A percentile compares a stretch with the other conserved stretches of the same genome.
phyloP scores from a whole-genome alignment of 1,284 basidiomycete genomes.

The Leccinum griseonigrum region DNA sequence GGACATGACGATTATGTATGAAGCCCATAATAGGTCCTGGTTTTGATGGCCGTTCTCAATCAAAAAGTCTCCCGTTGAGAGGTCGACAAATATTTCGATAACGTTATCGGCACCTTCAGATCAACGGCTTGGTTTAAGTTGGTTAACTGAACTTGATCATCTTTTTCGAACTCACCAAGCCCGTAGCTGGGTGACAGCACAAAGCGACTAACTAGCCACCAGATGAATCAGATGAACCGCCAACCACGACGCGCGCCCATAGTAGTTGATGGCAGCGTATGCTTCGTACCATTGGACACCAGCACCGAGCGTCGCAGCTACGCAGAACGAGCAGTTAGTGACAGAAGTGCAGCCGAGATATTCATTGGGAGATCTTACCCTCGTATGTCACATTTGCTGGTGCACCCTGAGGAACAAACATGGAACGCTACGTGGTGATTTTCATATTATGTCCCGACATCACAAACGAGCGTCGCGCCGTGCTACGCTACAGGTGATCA shows the following conservation, averaged over 20 bases:
- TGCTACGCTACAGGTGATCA: conserved; percentile 40
- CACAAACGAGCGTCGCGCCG: conserved; percentile 36
- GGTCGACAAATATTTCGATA: conserved; percentile 24
- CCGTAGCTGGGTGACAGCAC: conserved; percentile 40
- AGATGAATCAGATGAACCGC: conserved; percentile 33
- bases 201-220: conserved; percentile 43
- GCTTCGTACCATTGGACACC: conserved; percentile 33
- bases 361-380: neutral
- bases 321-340: neutral
- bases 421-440: conserved; percentile 30
- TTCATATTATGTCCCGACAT: conserved; percentile 42
- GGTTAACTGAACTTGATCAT: neutral
- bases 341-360: neutral
- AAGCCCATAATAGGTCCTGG: conserved; percentile 43
- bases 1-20: conserved; percentile 20
- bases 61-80: conserved; percentile 18
- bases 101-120: conserved; percentile 41
- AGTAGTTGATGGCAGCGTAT: conserved; percentile 36
- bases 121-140: neutral
- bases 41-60: conserved; percentile 15
- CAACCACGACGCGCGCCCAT: conserved; percentile 38
- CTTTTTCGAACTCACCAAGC: conserved; percentile 33
- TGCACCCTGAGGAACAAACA: conserved; percentile 34
- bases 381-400: conserved; percentile 16
- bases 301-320: conserved; percentile 41